These are phyloP conservation scores for Nitzschia sp. DNA, from an alignment of 108 stramenopile species.

Conservation along the genomic window DNA sequence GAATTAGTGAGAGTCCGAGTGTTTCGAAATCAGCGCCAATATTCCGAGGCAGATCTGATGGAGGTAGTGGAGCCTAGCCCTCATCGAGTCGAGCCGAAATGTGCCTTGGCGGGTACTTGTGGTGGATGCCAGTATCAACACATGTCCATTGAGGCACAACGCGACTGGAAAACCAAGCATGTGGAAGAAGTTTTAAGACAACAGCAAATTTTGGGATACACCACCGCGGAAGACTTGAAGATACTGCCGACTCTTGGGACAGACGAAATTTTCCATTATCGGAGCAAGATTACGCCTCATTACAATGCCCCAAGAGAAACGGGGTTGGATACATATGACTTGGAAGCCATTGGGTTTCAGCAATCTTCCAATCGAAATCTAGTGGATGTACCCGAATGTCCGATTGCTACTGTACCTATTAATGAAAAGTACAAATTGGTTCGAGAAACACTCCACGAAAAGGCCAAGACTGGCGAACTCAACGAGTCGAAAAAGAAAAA, in stretches of 20 bases:
- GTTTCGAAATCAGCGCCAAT: conserved; percentile 79
- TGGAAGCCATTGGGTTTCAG: conserved; percentile 77
- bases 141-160: conserved; percentile 77
- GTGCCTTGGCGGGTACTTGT: conserved; percentile 80
- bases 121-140: conserved; percentile 99
- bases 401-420: conserved; percentile 90
- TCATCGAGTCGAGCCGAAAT: conserved; percentile 79
- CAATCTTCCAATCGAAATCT: conserved; percentile 62
- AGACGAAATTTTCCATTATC: conserved; percentile 87
- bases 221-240: conserved; percentile 9
- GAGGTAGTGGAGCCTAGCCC: conserved; percentile 77
- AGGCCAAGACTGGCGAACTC: conserved; percentile 14
- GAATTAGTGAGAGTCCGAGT: conserved; percentile 77
- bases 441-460: conserved; percentile 47
- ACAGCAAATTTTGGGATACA: conserved; percentile 35
- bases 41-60: conserved; percentile 92
- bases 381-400: conserved; percentile 92
- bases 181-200: conserved; percentile 73
- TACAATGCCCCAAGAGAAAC: conserved; percentile 79
- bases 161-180: conserved; percentile 90
- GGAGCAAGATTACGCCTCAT: conserved; percentile 96
- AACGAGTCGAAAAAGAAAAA: conserved; percentile 31
- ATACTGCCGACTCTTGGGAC: conserved; percentile 77
- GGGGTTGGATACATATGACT: conserved; percentile 22
- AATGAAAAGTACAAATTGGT: conserved; percentile 67